Percentiles rank a stretch among this genome's conserved stretches.
Evolutionary conservation across 441 rosid species (phyloP).

Genomic region (Jatropha multifida): DNA sequence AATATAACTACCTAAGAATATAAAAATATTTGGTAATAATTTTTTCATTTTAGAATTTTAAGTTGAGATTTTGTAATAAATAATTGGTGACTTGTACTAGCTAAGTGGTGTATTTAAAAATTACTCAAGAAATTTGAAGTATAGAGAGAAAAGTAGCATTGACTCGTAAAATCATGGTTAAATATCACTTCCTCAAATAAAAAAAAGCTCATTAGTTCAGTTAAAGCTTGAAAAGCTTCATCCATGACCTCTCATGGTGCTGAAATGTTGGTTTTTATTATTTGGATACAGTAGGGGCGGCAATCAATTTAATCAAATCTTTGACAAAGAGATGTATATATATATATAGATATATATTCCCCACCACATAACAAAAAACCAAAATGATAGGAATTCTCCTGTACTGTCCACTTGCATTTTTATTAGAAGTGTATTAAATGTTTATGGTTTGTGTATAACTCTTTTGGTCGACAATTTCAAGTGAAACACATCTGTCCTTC

Average conservation of each 20-base stretch:
- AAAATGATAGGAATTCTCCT: slow-evolving; percentile 22
- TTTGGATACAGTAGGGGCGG: slow-evolving; percentile 18
- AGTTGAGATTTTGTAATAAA: no score
- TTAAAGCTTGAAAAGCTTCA: background rate
- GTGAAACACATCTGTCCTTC: slow-evolving; percentile 36
- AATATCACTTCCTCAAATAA: background rate
- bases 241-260: slow-evolving; percentile 31
- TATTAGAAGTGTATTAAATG: slow-evolving; percentile 17
- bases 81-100: no score
- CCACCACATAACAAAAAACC: slow-evolving; percentile 27
- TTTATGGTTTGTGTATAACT: slow-evolving; percentile 23
- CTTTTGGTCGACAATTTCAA: slow-evolving; percentile 35
- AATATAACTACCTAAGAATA: no score
- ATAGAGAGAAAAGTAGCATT: background rate
- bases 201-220: no score
- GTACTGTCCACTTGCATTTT: slow-evolving; percentile 29
- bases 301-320: slow-evolving; percentile 3
- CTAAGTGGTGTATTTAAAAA: no score
- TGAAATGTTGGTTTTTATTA: slow-evolving; percentile 11
- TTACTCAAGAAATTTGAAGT: no score
- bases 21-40: no score
- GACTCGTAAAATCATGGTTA: background rate
- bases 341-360: background rate
- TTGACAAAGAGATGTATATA: slow-evolving; percentile 1
- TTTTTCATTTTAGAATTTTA: no score